Conservation (phyloP, 2,329 filamentous ascomycete genomes). For the Rutstroemia sp. region DNA sequence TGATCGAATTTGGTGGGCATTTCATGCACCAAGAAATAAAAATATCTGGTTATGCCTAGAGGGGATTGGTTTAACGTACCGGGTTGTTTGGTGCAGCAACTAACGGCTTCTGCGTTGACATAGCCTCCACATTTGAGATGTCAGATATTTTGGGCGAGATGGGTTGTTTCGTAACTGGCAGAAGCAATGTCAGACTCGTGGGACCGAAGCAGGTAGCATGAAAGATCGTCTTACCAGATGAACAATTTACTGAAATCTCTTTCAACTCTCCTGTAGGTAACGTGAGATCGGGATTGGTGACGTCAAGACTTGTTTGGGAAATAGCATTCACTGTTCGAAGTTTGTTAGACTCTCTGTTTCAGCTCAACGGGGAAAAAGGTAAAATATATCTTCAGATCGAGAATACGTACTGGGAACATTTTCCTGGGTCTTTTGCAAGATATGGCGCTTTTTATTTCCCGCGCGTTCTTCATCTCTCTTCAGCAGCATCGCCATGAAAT, state of each 20-base stretch:
- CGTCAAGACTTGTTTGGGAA: too few relatives aligned
- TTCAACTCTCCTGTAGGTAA: too few relatives aligned
- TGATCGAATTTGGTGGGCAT: background rate
- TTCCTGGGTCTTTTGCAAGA: background rate
- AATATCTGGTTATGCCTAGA: background rate
- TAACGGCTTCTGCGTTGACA: conserved; percentile 4
- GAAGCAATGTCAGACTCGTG: background rate
- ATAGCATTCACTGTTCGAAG: background rate
- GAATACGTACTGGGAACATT: background rate
- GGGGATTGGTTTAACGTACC: background rate
- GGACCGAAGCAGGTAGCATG: background rate
- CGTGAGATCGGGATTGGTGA: too few relatives aligned
- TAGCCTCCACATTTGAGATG: background rate
- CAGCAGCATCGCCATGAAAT: conserved; percentile 3
- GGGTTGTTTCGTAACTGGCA: background rate
- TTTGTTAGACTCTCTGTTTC: background rate
- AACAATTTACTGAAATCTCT: background rate
- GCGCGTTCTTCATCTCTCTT: background rate
- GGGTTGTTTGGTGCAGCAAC: background rate
- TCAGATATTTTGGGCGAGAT: background rate
- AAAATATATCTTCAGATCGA: background rate
- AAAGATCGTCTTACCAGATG: background rate
- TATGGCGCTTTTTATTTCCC: background rate
- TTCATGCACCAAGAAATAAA: background rate
- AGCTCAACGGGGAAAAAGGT: background rate